Conservation (phyloP, 1,139 yeast species). For the Diutina mesorugosa region DNA sequence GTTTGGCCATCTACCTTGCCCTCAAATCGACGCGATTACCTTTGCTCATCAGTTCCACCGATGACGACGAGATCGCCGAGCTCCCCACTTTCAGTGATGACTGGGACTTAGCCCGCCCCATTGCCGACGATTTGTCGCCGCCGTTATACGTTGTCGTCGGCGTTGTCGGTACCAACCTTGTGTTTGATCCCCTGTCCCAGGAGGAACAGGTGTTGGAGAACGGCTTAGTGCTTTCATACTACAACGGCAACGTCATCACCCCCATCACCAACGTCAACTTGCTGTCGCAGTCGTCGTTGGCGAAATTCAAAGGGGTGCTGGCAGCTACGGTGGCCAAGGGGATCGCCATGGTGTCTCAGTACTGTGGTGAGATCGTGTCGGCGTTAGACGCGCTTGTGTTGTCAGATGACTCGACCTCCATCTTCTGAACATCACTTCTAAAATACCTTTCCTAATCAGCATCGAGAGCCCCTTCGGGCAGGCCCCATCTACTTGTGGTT, state of each 20-base stretch:
- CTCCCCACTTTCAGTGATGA: slow-evolving; percentile 87
- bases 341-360: neutral
- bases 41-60: slow-evolving; percentile 46
- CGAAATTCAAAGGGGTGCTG: neutral
- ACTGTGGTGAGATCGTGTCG: neutral
- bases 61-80: slow-evolving; percentile 56
- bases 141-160: slow-evolving; percentile 72
- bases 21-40: slow-evolving; percentile 72
- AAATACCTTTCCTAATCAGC: too few species aligned
- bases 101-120: slow-evolving; percentile 43
- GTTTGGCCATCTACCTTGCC: slow-evolving; percentile 72
- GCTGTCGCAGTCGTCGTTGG: neutral
- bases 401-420: neutral
- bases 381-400: neutral
- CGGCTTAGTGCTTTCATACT: slow-evolving; percentile 64
- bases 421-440: neutral
- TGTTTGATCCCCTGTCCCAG: slow-evolving; percentile 73
- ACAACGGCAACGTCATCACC: slow-evolving; percentile 46
- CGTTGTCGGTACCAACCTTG: slow-evolving; percentile 50
- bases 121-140: slow-evolving; percentile 35
- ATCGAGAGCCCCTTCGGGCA: neutral
- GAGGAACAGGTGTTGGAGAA: slow-evolving; percentile 84
- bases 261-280: slow-evolving; percentile 43
- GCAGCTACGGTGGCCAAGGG: neutral
- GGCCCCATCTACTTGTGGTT: neutral